Base-by-base conservation (phyloP, 371 early-diverging fungal genomes). In the Syncephalastrum contaminatum region DNA sequence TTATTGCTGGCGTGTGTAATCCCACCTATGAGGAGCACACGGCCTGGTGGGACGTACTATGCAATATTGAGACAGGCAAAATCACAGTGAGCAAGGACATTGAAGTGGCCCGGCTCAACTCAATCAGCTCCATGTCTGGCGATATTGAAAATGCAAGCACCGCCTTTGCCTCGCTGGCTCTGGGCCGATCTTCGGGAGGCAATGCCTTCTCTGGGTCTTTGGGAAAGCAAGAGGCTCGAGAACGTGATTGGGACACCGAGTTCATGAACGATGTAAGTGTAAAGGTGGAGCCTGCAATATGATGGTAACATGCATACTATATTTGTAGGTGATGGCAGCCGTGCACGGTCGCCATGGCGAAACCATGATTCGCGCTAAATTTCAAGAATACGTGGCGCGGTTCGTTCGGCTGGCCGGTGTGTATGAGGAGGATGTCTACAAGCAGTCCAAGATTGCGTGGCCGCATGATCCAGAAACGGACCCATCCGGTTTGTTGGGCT, bases 1-100 rank as follows among this genome's bases (percentile, higher is more conserved):
- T 90, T 65, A 94, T 97, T 71, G 98, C 98, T 3, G 98, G 98
- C 18, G 96, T 95, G 4, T 93, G 96, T 0, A 96, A 97, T 73
- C 94, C 95, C 16, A 84, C 92, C 0, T 94, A 95, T 69, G 94
- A 95, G 61, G 93, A 93, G 59, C 89, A 94, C 49, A 83, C 89
- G 12, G 79, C 85, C 47, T 95, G 96, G 96, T 97, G 96, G 96
- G 98, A 97, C 70, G 86, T 97, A 3, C 74, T 95, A 15, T 94
- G 91, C 70, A 92, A 96, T 62, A 89, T 97, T 54, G 88, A 88
- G 51, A 93, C 95, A 1, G 95, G 95, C 21, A 90, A 88, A 60
- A 93, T 97, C 53, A 89, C 88, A 7, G 89, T 97, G 51, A 92
- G 92, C 64, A 89, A 90, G 45, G 80, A 88, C 27, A 80, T 94